Evolutionary conservation across 805 yeast genomes (phyloP).

Genomic region (Pichia manshurica): DNA sequence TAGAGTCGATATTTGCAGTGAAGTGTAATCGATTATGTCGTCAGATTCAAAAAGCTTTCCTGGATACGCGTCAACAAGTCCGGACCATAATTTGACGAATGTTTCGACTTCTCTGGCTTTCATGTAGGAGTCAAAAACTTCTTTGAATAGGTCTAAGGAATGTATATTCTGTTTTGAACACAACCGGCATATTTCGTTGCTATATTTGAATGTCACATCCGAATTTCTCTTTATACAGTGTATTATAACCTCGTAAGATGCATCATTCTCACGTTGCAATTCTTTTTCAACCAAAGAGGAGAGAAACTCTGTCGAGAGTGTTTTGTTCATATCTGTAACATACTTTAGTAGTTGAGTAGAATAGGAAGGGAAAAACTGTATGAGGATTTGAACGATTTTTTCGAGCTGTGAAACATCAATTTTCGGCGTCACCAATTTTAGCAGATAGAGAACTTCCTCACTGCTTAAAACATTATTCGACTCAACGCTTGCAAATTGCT

Average conservation of each 20-base stretch:
- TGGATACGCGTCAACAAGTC: slow-evolving; percentile 13
- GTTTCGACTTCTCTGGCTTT: slow-evolving; percentile 52
- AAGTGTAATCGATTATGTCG: slow-evolving; percentile 32
- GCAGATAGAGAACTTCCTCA: slow-evolving; percentile 25
- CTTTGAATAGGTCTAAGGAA: slow-evolving; percentile 6
- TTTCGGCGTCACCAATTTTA: slow-evolving; percentile 29
- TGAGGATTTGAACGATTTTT: slow-evolving; percentile 39
- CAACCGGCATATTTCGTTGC: slow-evolving; percentile 29
- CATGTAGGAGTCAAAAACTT: slow-evolving; percentile 36
- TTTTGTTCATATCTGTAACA: slow-evolving; percentile 46
- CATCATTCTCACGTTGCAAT: slow-evolving; percentile 12
- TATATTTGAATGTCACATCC: slow-evolving; percentile 48
- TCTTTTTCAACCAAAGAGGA: slow-evolving; percentile 34
- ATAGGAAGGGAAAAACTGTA: slow-evolving; percentile 33
- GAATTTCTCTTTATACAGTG: slow-evolving; percentile 49
- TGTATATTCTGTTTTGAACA: neutral
- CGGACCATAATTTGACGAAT: slow-evolving; percentile 45
- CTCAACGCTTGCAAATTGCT: slow-evolving; percentile 26
- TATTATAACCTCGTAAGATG: slow-evolving; percentile 40
- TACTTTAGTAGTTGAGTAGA: slow-evolving; percentile 40
- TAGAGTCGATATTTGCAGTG: slow-evolving; percentile 38
- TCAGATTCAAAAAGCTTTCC: slow-evolving; percentile 16
- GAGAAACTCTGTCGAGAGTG: slow-evolving; percentile 49
- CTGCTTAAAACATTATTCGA: slow-evolving; percentile 14
- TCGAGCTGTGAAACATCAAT: slow-evolving; percentile 41